phyloP scores from a whole-genome alignment of 176 grass and related monocot genomes.

The Melocanna baccifera region DNA sequence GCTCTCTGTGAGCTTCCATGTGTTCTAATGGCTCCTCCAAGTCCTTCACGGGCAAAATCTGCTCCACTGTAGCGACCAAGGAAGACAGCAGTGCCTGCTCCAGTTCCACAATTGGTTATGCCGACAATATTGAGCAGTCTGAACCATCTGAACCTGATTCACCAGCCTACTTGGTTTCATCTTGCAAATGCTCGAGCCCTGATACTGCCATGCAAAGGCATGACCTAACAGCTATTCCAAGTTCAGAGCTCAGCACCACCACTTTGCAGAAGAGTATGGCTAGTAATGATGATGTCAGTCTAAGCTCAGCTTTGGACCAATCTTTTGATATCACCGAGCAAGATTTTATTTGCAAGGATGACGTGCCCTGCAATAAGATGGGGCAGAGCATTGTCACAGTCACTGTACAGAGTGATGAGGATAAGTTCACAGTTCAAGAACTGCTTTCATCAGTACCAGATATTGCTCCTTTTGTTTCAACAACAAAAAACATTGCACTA shows the following conservation, averaged over 20 bases:
- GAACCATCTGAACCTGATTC: conserved; percentile 56
- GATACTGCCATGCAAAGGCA: conserved; percentile 40
- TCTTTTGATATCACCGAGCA: conserved; percentile 45
- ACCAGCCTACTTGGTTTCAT: conserved; percentile 26
- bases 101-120: conserved; percentile 27
- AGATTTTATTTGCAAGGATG: conserved; percentile 70
- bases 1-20: conserved; percentile 10
- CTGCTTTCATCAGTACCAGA: conserved; percentile 70
- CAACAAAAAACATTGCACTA: conserved; percentile 18
- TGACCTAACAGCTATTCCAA: conserved; percentile 33
- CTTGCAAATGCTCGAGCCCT: conserved; percentile 26
- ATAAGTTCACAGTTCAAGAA: conserved; percentile 88
- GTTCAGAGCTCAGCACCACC: conserved; percentile 42
- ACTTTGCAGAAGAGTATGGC: conserved; percentile 59
- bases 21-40: conserved; percentile 37
- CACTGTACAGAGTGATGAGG: conserved; percentile 49
- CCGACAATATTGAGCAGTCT: conserved; percentile 32
- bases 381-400: conserved; percentile 26
- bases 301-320: conserved; percentile 32
- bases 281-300: conserved; percentile 43
- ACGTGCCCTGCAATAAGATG: conserved; percentile 24
- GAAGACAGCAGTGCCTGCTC: conserved; percentile 28
- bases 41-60: conserved; percentile 34
- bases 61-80: conserved; percentile 30
- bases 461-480: conserved; percentile 44